Evolutionary conservation across 768 basidiomycete species (phyloP), one percentile per base, ranked within the genome.

Genomic region (Psilocybe tampanensis): DNA sequence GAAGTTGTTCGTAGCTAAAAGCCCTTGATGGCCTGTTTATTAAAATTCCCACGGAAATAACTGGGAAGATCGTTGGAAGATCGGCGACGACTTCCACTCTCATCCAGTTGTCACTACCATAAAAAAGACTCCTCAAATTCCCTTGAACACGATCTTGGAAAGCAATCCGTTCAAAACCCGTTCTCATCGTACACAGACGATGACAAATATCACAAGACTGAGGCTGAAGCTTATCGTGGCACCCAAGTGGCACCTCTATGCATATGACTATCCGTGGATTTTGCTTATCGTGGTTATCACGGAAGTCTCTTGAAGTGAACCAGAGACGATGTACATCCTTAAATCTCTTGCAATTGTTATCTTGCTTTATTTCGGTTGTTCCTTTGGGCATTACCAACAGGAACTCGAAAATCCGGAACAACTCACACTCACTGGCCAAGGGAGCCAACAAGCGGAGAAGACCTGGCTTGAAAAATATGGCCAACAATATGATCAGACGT

Each of bases 401-500:
- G 24, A 34, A 19, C 41, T 45, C 29, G 19, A 45, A 12, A 4
- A 24, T 23, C 43, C 15, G n/a, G 23, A 47, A 39, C 54, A 59
- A 18, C 21, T 22, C 21, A 22, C 43, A n/a, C 41, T 55, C 21
- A 19, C 12, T 8, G 29, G 29, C 5, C 48, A 45, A 32, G 44
- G 39, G 15, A 36, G 48, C 24, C 29, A 33, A 21, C 36, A 41
- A 18, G 41, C 58, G 22, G 61, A 60, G 17, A 66, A 65, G 17
- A 82, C 81, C 50, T 92, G 89, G 89, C 68, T 77, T 7, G 77
- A 83, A 53, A 92, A 89, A 69, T 94, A 92, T 62, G 91, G 90
- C n/a, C 66, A 71, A 8, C 88, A 90, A 60, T 76, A 80, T 18
- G 92, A 95, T 71, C 84, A 87, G 41, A 70, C 79, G 4, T 95